Conservation (phyloP, 1,284 basidiomycete species). For the Ceratobasidium sp. region DNA sequence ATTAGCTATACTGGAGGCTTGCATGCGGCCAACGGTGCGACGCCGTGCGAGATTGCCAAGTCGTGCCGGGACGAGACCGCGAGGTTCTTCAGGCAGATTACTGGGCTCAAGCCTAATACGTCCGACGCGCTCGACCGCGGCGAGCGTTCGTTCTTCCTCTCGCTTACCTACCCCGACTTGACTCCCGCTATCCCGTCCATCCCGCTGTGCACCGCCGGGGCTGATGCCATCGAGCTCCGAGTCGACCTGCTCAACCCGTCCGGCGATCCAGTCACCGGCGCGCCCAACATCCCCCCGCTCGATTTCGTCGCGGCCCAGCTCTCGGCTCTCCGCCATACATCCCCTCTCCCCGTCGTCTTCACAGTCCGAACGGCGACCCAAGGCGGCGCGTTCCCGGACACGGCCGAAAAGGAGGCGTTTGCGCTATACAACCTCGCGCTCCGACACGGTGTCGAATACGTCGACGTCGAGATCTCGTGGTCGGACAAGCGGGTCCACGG, state of each 20-base stretch:
- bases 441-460: slow-evolving; percentile 89
- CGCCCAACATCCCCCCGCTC: slow-evolving; percentile 73
- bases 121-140: slow-evolving; percentile 69
- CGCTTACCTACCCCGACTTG: slow-evolving; percentile 91
- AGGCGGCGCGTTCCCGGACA: slow-evolving; percentile 92
- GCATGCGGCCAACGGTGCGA: slow-evolving; percentile 46
- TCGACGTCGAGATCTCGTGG: slow-evolving; percentile 91
- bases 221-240: slow-evolving; percentile 92
- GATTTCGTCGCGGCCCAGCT: slow-evolving; percentile 88
- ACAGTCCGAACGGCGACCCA: slow-evolving; percentile 91
- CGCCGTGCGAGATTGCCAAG: slow-evolving; percentile 41
- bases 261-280: slow-evolving; percentile 54
- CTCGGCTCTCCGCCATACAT: slow-evolving; percentile 80
- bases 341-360: slow-evolving; percentile 89
- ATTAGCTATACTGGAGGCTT: slow-evolving; percentile 75
- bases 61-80: slow-evolving; percentile 63
- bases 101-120: slow-evolving; percentile 78
- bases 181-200: slow-evolving; percentile 77
- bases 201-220: slow-evolving; percentile 82
- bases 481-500: slow-evolving; percentile 73
- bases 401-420: slow-evolving; percentile 78
- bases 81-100: slow-evolving; percentile 91
- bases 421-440: slow-evolving; percentile 85
- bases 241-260: slow-evolving; percentile 82
- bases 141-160: slow-evolving; percentile 88